Evolutionary conservation across 2,329 filamentous ascomycete genomes (phyloP), one percentile per base, ranked within the genome.

Genomic region (Cladophialophora bantiana): DNA sequence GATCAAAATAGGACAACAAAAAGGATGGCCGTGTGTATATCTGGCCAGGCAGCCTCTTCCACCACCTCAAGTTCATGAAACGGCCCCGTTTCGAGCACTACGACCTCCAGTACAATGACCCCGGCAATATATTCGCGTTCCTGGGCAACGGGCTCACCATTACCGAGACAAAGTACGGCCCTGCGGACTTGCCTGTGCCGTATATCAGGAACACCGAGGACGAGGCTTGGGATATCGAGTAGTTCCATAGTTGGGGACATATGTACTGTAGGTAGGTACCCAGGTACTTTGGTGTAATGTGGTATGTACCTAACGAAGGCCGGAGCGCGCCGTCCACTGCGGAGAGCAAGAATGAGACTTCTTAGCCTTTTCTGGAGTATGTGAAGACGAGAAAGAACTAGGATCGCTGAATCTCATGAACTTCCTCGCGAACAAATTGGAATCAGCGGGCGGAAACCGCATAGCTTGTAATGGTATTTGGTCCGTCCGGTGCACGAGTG

Each of bases 101-200:
- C 68, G 77, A 80, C 42, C 78, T 81, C 35, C 74, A 76, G 67
- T 77, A 79, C 64, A 31, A 36, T 12, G 77, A 76, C 73, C 75
- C 77, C 66, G 72, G 73, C 32, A 81, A 81, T 68, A 63, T 75
- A 26, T 82, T 79, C 71, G 76, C 77, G 1, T 81, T 79, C 53
- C 59, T 82, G 73, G 80, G 80, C 0, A 80, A 80, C 71, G 79
- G 81, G 1, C 82, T 83, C 62, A 82, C 80, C 20, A 77, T 79
- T 66, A 77, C 75, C 0, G 81, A 83, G 57, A 62, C 56, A 6
- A 67, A 66, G 40, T 67, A 62, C 34, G 57, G 61, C 3, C 36
- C 56, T 4, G 42, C 45, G 45, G 58, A 64, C 54, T 4, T 66
- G 54, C 66, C 68, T 0, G 61, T 70, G 12, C 63, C 66, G 31